A percentile compares a stretch with the other conserved stretches of the same genome.
phyloP scores from a whole-genome alignment of 768 basidiomycete species.

The Imleria badia region DNA sequence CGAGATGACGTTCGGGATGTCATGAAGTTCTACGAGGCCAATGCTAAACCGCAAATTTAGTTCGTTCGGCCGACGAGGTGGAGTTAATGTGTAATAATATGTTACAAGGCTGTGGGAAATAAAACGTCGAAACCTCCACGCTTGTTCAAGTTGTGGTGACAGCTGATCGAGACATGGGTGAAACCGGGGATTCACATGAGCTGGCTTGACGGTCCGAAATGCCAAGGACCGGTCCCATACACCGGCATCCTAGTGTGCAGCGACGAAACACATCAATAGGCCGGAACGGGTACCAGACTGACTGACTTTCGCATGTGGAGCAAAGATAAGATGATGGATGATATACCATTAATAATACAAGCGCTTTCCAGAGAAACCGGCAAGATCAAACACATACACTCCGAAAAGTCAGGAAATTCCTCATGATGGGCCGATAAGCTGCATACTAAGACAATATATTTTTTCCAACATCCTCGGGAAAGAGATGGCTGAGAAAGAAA shows the following conservation, averaged over 20 bases:
- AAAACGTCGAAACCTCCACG: too few species aligned
- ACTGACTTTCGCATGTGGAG: neutral
- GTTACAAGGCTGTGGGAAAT: neutral
- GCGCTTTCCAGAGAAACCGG: neutral
- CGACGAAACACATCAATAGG: neutral
- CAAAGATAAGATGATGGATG: neutral
- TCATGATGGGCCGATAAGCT: neutral
- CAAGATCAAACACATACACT: neutral
- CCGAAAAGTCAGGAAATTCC: neutral
- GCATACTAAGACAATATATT: neutral
- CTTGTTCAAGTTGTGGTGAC: too few species aligned
- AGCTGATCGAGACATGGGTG: neutral
- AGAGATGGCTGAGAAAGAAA: neutral
- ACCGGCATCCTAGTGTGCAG: neutral
- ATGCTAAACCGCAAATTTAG: constrained; percentile 18
- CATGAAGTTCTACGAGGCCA: constrained; percentile 74
- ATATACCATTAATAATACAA: constrained; percentile 25
- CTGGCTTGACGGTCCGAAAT: too few species aligned
- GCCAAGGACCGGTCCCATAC: neutral
- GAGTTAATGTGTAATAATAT: constrained; percentile 11
- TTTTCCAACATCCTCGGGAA: neutral
- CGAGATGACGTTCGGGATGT: constrained; percentile 92
- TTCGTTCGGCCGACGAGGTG: neutral
- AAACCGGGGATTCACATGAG: too few species aligned
- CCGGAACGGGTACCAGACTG: neutral